A percentile compares a stretch with the other conserved stretches of the same genome.
Evolutionary conservation across 768 basidiomycete species (phyloP).

Genomic region (Cyclocybe cylindracea): DNA sequence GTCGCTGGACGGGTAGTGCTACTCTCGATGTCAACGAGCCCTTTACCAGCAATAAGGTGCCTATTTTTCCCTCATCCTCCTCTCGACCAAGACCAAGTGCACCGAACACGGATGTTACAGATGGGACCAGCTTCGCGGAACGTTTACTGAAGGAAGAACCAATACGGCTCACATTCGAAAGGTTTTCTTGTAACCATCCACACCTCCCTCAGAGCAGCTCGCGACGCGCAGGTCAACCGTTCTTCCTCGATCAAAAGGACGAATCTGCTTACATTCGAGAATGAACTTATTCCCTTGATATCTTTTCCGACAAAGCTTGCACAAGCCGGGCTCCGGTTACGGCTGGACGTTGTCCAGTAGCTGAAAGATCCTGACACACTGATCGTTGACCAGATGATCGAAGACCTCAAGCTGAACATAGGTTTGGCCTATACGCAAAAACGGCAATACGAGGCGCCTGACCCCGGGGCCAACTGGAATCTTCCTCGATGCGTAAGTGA

Average conservation of each 20-base stretch:
- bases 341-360: slow-evolving; percentile 86
- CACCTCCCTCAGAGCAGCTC: slow-evolving; percentile 80
- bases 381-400: slow-evolving; percentile 92
- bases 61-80: slow-evolving; percentile 32
- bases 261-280: slow-evolving; percentile 90
- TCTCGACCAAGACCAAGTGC: slow-evolving; percentile 10
- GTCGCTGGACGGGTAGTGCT: slow-evolving; percentile 93
- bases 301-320: slow-evolving; percentile 96
- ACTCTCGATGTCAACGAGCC: slow-evolving; percentile 87
- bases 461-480: slow-evolving; percentile 88
- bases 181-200: slow-evolving; percentile 87
- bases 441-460: slow-evolving; percentile 88
- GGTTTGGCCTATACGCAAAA: slow-evolving; percentile 92
- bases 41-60: slow-evolving; percentile 63
- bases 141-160: slow-evolving; percentile 93
- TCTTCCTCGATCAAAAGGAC: slow-evolving; percentile 79
- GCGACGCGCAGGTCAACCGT: slow-evolving; percentile 83
- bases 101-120: slow-evolving; percentile 47
- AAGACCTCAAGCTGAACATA: slow-evolving; percentile 89
- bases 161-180: slow-evolving; percentile 93
- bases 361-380: slow-evolving; percentile 86
- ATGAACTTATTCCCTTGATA: slow-evolving; percentile 86
- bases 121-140: slow-evolving; percentile 89
- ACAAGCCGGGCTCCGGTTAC: slow-evolving; percentile 86
- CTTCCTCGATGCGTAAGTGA: slow-evolving; percentile 86